These are phyloP conservation scores for Arthrobotrys conoides DNA, from an alignment of 2,329 filamentous ascomycete genomes.

Conservation along the genomic window DNA sequence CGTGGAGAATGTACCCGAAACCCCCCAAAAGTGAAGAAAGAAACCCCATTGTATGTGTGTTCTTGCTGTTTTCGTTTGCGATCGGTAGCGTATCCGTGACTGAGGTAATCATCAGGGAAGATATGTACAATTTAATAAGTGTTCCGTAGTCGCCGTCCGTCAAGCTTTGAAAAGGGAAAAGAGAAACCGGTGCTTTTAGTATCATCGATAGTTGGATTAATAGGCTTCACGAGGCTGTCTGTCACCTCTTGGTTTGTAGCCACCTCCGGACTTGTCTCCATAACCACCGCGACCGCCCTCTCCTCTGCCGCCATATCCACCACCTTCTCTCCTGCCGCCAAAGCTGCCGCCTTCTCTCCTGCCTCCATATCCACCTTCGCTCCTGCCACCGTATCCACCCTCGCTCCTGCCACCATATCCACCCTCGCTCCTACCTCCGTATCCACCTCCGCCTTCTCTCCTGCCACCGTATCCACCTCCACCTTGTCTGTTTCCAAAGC, in stretches of 20 bases:
- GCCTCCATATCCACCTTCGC: conserved; percentile 11
- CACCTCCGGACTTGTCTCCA: not conserved
- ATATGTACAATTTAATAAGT: conserved; percentile 7
- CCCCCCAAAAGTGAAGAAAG: conserved; percentile 40
- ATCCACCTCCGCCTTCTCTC: conserved; percentile 32
- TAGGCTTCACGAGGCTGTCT: conserved; percentile 35
- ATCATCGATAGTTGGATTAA: not conserved
- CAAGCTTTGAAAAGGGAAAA: not conserved
- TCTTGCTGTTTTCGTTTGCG: conserved; percentile 24
- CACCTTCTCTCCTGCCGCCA: conserved; percentile 4
- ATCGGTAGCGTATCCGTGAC: conserved; percentile 14
- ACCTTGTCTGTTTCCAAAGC: not conserved
- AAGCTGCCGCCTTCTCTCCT: conserved; percentile 31
- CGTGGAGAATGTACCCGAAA: conserved; percentile 33
- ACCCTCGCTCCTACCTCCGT: conserved; percentile 1
- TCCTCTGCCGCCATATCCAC: conserved; percentile 6
- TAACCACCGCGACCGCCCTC: conserved; percentile 23
- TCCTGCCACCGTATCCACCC: conserved; percentile 20
- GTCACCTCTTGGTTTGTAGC: conserved; percentile 29
- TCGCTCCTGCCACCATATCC: conserved; percentile 15
- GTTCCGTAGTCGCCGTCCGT: not conserved
- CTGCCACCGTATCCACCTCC: conserved; percentile 34
- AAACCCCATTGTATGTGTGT: conserved; percentile 56
- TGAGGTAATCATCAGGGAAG: conserved; percentile 46
- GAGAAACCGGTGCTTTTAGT: not conserved